Evolutionary conservation across 225 moss, liverwort and hornwort genomes (phyloP), one percentile per base, ranked within the genome.

Genomic region (Rhytidiadelphus loreus): DNA sequence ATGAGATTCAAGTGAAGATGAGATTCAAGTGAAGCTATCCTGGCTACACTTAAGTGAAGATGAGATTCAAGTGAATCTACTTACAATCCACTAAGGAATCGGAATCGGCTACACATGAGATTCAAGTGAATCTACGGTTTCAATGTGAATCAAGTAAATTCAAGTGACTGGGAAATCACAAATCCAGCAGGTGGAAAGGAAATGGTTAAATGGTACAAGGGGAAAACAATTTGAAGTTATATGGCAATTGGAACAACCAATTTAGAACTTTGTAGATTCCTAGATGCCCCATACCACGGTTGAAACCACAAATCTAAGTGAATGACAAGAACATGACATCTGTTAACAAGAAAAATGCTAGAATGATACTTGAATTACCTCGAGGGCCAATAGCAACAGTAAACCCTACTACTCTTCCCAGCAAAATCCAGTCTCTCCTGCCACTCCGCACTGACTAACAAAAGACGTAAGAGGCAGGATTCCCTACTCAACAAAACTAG

Each of bases 381-480:
- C 77, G 86, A 88, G 88, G 69, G 88, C 59, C 81, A 70, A 82
- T 65, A 77, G 77, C 83, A 85, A 85, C 43, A 79, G 11, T 39
- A 74, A 87, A 83, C 13, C 83, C 87, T 60, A 53, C 58, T 85
- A 48, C 81, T 78, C 78, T 86, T 86, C 85, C 75, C 61, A 76
- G 83, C 80, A 92, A 92, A 91, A 91, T 86, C 86, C 44, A 86
- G 88, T 84, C 65, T 77, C 52, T 83, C 82, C 91, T 84, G 72
- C 66, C 88, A 86, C 87, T 82, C 73, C 50, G 26, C 91, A 71
- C 77, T 84, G 46, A 77, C 85, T 86, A 81, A 85, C 92, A 74
- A 59, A 80, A 65, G 56, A 65, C 65, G 59, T 61, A 70, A 77
- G 53, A 86, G 84, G 81, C 70, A 61, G 78, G 84, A 71, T 60